A percentile compares a stretch with the other conserved stretches of the same genome.
Evolutionary conservation across 2,329 filamentous ascomycete species (phyloP).

Genomic region (Rosellinia necatrix): DNA sequence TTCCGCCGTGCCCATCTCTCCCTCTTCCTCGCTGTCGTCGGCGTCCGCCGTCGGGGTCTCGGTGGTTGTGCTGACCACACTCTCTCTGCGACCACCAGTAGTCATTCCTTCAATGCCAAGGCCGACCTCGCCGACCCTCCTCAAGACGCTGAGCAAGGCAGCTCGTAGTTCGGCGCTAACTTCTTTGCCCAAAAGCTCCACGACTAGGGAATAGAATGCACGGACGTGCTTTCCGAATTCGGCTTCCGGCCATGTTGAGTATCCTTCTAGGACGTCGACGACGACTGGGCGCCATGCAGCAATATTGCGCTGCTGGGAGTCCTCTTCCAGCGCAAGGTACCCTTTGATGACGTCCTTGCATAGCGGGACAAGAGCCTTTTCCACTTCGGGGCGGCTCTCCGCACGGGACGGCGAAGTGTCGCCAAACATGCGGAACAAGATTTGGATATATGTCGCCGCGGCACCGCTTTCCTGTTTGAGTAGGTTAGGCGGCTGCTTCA

Average conservation of each 20-base stretch:
- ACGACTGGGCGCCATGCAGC: slow-evolving; percentile 97
- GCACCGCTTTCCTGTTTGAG: slow-evolving; percentile 95
- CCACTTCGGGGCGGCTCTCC: slow-evolving; percentile 79
- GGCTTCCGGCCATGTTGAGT: slow-evolving; percentile 77
- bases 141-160: slow-evolving; percentile 76
- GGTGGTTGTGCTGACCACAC: slow-evolving; percentile 43
- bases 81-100: slow-evolving; percentile 45
- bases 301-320: slow-evolving; percentile 96
- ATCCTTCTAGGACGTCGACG: slow-evolving; percentile 94
- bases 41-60: slow-evolving; percentile 24
- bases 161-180: slow-evolving; percentile 77
- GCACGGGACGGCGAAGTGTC: slow-evolving; percentile 84
- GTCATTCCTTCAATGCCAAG: slow-evolving; percentile 61
- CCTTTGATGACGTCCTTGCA: slow-evolving; percentile 91
- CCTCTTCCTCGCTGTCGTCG: slow-evolving; percentile 31
- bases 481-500: slow-evolving; percentile 98
- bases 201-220: slow-evolving; percentile 83
- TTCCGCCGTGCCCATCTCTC: slow-evolving; percentile 27
- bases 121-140: slow-evolving; percentile 80
- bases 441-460: slow-evolving; percentile 92
- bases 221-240: slow-evolving; percentile 81
- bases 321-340: slow-evolving; percentile 87
- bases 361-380: slow-evolving; percentile 88
- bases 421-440: slow-evolving; percentile 96
- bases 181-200: slow-evolving; percentile 83